These are phyloP conservation scores for Pyracantha coccinea DNA, from an alignment of 331 rosid genomes.

Conservation along the genomic window DNA sequence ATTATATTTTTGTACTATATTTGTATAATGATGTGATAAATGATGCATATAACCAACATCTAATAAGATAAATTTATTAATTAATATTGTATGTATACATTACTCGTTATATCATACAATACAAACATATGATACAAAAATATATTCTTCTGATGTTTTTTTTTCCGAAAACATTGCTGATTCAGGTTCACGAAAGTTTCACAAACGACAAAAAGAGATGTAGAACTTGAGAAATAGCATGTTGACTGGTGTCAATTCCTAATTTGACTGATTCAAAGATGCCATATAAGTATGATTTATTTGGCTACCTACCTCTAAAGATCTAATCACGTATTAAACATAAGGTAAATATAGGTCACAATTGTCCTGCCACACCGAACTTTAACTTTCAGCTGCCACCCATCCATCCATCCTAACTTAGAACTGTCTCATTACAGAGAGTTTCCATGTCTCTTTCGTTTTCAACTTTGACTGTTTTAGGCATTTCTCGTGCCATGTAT, in stretches of 20 bases:
- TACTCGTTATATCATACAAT: no score
- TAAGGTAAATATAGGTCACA: not conserved
- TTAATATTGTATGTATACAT: no score
- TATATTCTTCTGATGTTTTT: no score
- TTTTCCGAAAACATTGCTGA: no score
- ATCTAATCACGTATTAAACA: not conserved
- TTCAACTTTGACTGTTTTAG: not conserved
- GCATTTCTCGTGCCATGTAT: not conserved
- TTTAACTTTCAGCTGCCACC: not conserved
- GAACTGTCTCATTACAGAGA: not conserved
- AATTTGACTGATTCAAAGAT: conserved; percentile 13
- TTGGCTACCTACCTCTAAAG: conserved; percentile 6
- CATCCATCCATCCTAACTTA: not conserved
- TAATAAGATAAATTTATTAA: no score
- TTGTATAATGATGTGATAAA: no score
- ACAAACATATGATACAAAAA: no score
- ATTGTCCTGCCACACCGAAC: not conserved
- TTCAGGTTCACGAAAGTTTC: not conserved
- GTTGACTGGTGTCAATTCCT: not conserved
- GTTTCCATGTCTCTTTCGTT: not conserved
- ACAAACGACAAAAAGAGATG: not conserved
- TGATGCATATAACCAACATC: no score
- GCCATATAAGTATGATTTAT: not conserved
- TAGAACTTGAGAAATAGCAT: not conserved
- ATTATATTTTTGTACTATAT: no score